Conservation (phyloP, 306 rosid genomes). For the Rubus idaeus region DNA sequence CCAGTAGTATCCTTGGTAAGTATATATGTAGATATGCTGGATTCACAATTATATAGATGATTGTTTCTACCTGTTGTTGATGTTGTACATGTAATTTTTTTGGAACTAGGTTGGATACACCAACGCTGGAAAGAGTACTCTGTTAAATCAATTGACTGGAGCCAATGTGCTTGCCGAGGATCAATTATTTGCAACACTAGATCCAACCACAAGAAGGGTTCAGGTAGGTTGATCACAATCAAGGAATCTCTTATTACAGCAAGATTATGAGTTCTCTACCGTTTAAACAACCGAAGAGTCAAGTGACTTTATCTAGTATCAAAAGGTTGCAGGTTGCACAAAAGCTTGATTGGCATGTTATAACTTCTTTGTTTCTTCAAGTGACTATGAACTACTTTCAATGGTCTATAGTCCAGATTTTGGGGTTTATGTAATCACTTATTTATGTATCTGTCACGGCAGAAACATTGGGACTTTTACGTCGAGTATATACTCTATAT, state of each 20-base stretch:
- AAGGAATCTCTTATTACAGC: slow-evolving; percentile 9
- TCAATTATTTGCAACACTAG: slow-evolving; percentile 91
- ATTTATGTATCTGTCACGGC: not conserved
- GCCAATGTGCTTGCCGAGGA: slow-evolving; percentile 96
- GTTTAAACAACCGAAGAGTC: not conserved
- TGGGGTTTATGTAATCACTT: not conserved
- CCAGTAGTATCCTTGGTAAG: slow-evolving; percentile 94
- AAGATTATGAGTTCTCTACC: not conserved
- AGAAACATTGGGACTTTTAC: not conserved
- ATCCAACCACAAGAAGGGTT: slow-evolving; percentile 98
- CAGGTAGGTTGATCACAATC: slow-evolving; percentile 59
- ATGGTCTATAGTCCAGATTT: not conserved
- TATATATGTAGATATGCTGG: slow-evolving; percentile 10
- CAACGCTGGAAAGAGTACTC: slow-evolving; percentile 98
- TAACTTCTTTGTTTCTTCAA: too few relatives aligned
- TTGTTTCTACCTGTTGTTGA: not conserved
- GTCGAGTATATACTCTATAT: not conserved
- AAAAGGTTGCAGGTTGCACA: not conserved
- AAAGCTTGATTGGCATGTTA: not conserved
- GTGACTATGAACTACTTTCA: not conserved
- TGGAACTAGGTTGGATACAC: slow-evolving; percentile 87
- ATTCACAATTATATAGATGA: slow-evolving; percentile 10
- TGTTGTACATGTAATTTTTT: slow-evolving; percentile 12
- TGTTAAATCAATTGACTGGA: slow-evolving; percentile 87
- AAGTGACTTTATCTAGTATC: not conserved